These are phyloP conservation scores for Verticillium albo-atrum DNA, from an alignment of 2,329 filamentous ascomycete genomes.

Conservation along the genomic window DNA sequence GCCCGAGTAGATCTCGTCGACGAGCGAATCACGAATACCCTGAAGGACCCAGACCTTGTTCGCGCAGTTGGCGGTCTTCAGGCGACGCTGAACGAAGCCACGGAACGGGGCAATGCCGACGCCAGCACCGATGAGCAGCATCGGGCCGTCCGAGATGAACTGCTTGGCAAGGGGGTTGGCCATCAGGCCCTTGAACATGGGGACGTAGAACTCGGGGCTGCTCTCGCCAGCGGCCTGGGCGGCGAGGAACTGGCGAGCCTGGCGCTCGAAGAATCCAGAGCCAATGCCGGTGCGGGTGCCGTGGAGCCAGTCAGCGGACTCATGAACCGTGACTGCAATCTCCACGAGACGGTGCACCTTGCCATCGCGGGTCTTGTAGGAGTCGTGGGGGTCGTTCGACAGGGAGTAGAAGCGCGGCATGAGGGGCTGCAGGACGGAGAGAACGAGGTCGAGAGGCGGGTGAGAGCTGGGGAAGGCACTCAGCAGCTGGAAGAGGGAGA, in stretches of 20 bases:
- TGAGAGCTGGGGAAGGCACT: constrained; percentile 88
- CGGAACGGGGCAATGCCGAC: constrained; percentile 97
- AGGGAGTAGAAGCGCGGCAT: constrained; percentile 99
- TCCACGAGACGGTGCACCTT: constrained; percentile 79
- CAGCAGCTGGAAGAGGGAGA: constrained; percentile 81
- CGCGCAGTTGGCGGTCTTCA: constrained; percentile 92
- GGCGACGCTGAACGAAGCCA: constrained; percentile 89
- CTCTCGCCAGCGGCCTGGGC: constrained; percentile 58
- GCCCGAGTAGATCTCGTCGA: constrained; percentile 94
- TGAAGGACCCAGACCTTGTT: constrained; percentile 98
- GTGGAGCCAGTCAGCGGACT: constrained; percentile 72
- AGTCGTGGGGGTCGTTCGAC: constrained; percentile 88
- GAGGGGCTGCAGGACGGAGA: constrained; percentile 76
- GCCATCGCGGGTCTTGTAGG: constrained; percentile 61
- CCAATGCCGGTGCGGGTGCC: constrained; percentile 77
- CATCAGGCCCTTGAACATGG: constrained; percentile 99
- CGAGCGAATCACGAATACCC: constrained; percentile 85
- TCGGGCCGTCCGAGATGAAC: constrained; percentile 90
- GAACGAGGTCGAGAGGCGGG: constrained; percentile 77
- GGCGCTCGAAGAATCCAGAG: constrained; percentile 87
- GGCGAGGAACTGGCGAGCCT: constrained; percentile 68
- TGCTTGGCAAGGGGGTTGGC: constrained; percentile 89
- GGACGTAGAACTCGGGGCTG: constrained; percentile 65
- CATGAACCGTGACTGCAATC: constrained; percentile 94
- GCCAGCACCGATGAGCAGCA: constrained; percentile 94